Evolutionary conservation across 1,284 basidiomycete genomes (phyloP).

Genomic region (Agaricales sp.): DNA sequence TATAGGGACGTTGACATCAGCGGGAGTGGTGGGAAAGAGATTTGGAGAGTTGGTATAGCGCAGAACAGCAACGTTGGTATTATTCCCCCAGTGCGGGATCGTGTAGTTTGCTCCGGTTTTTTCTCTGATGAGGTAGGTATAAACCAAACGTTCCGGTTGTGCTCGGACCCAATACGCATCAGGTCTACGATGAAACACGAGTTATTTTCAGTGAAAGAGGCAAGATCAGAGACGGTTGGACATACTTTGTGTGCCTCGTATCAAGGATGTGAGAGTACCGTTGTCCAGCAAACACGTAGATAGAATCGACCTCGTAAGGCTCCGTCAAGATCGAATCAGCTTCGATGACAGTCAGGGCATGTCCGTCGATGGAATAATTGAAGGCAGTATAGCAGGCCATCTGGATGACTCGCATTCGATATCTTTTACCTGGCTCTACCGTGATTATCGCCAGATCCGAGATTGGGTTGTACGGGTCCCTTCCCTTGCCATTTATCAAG

Average conservation of each 20-base stretch:
- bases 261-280: constrained; percentile 19
- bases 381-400: constrained; percentile 12
- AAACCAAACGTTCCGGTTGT: not conserved
- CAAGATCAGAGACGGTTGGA: not conserved
- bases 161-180: not conserved
- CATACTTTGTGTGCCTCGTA: not conserved
- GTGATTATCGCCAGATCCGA: constrained; percentile 5
- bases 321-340: constrained; percentile 22
- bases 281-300: constrained; percentile 21
- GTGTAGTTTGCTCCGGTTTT: not conserved
- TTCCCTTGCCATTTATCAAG: constrained; percentile 14
- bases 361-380: constrained; percentile 17
- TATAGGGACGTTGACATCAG: not conserved
- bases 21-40: not conserved
- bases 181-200: not conserved
- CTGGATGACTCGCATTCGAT: constrained; percentile 14
- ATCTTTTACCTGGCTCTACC: constrained; percentile 8
- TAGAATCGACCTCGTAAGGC: constrained; percentile 16
- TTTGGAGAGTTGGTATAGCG: constrained; percentile 18
- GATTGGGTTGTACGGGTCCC: constrained; percentile 4
- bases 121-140: not conserved
- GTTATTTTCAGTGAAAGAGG: not conserved
- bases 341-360: constrained; percentile 25
- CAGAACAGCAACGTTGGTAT: constrained; percentile 18
- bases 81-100: not conserved